Base-by-base conservation (phyloP, 495 filamentous ascomycete genomes). In the Endocarpon pusillum region DNA sequence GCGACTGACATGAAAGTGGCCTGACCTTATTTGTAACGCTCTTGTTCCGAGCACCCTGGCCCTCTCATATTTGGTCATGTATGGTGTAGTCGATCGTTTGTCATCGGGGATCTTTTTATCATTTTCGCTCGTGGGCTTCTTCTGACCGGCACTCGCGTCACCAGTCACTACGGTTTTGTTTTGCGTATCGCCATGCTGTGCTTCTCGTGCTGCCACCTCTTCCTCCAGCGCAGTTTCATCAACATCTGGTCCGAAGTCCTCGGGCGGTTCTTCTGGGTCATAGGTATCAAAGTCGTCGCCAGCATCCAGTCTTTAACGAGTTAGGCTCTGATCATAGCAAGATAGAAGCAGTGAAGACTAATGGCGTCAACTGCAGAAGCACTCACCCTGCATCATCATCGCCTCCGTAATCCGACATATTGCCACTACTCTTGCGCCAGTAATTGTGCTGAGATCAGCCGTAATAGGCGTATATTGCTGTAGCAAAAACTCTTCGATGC, bases 1-100 rank as follows among this genome's bases (percentile, higher is more conserved):
- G n/a, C n/a, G n/a, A n/a, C n/a, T n/a, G n/a, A n/a, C n/a, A n/a
- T n/a, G n/a, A n/a, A n/a, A n/a, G n/a, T n/a, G 3, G 35, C 57
- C 74, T 27, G 53, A 91, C 85, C 85, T 94, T 49, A 97, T 97
- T 59, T 97, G 89, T 48, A 94, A 52, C 24, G 89, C 91, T 38
- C 89, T 64, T 32, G 87, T 94, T 30, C 89, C 89, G 36, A 97
- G 62, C 36, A 97, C 80, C 45, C 89, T 73, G 32, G 89, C 89
- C 45, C 74, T 69, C 68, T 97, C 89, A 59, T 97, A 97, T 60
- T 97, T 97, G 45, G 89, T 97, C 85, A 97, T 91, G 65, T 94
- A 97, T 3, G 89, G 91, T 27, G 89, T 97, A 1, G 91, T 96
- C 4, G 70, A 75, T 43, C 89, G 72, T 62, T 89, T 67, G 35